A percentile compares a stretch with the other conserved stretches of the same genome.
These are phyloP conservation scores for Salvia splendens DNA, from an alignment of 257 asterid species.

Conservation along the genomic window DNA sequence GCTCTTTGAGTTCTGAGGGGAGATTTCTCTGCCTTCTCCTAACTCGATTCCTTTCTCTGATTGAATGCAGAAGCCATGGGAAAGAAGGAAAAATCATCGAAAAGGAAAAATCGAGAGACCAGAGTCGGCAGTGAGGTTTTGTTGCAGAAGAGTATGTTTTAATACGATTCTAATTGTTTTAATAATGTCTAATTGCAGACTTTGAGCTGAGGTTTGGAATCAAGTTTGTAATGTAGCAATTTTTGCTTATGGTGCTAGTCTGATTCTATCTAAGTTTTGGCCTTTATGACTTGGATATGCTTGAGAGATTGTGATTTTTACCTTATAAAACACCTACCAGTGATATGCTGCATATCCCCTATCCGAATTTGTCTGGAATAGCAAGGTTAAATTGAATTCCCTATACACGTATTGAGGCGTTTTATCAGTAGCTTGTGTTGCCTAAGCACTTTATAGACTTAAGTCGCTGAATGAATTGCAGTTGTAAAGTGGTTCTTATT, in stretches of 20 bases:
- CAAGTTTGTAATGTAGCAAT: too few relatives aligned
- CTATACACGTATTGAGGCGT: too few relatives aligned
- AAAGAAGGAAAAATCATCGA: conserved; percentile 47
- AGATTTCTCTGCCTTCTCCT: neutral
- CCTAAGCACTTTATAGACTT: too few relatives aligned
- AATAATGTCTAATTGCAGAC: neutral
- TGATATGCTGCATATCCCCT: neutral
- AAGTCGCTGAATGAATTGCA: too few relatives aligned
- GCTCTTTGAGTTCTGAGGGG: conserved; percentile 4
- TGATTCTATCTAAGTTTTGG: too few relatives aligned
- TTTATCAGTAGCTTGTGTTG: too few relatives aligned
- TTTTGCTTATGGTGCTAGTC: too few relatives aligned
- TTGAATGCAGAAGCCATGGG: conserved; percentile 35
- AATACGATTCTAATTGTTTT: neutral
- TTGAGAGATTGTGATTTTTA: too few relatives aligned
- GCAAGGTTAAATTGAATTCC: neutral
- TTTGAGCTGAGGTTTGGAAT: neutral
- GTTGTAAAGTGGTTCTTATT: too few relatives aligned
- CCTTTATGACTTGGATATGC: too few relatives aligned
- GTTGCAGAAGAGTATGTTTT: conserved; percentile 37
- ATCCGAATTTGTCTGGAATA: neutral
- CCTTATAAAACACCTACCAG: neutral
- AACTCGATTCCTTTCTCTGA: neutral
- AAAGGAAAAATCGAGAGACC: conserved; percentile 46
- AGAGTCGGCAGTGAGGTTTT: conserved; percentile 36